Percentiles rank a stretch among this genome's conserved stretches.
Conservation (phyloP, 306 rosid genomes). For the Vicia sativa region DNA sequence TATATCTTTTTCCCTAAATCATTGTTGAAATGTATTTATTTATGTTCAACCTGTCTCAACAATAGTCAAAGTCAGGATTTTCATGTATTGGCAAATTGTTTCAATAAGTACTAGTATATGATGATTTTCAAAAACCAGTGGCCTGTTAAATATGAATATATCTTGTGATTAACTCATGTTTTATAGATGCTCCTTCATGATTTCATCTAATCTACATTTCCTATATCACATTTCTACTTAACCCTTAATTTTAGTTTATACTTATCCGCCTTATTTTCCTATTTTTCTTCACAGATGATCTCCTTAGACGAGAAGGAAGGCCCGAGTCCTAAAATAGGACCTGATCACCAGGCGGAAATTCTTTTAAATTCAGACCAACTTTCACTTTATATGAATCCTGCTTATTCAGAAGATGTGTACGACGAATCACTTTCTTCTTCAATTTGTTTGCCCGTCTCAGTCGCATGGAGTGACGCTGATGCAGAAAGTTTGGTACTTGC, state of each 20-base stretch:
- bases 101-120: neutral
- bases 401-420: constrained; percentile 37
- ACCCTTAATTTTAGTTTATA: constrained; percentile 23
- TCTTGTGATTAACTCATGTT: neutral
- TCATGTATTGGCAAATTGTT: neutral
- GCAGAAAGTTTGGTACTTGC: constrained; percentile 65
- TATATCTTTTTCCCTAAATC: too few species aligned
- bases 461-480: constrained; percentile 64
- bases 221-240: constrained; percentile 13
- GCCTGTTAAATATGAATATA: neutral
- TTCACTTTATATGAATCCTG: constrained; percentile 33
- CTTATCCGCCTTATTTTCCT: constrained; percentile 9
- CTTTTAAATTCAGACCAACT: constrained; percentile 53
- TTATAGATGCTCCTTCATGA: neutral
- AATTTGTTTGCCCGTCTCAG: neutral
- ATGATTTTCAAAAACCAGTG: neutral
- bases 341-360: constrained; percentile 65
- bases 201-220: neutral
- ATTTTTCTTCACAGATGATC: constrained; percentile 52
- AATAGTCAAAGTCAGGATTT: too few species aligned
- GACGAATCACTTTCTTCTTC: constrained; percentile 35
- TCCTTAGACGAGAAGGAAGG: constrained; percentile 38
- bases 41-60: too few species aligned
- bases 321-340: constrained; percentile 62
- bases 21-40: too few species aligned